phyloP scores from a whole-genome alignment of 192 early-diverging fungal species.

The Coemansia sp. region DNA sequence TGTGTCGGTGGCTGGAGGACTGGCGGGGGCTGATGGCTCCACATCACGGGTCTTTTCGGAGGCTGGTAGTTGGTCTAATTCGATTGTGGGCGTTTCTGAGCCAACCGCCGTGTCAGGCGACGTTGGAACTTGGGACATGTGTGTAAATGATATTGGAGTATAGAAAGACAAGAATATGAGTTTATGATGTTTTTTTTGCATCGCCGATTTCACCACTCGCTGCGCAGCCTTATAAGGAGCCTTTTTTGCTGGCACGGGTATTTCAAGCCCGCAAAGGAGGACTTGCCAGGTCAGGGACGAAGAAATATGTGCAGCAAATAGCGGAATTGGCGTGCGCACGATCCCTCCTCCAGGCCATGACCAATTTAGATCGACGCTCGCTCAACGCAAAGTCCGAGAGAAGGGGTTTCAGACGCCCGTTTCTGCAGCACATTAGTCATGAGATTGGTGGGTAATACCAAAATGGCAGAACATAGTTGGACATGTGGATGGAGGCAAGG shows the following conservation, averaged over 20 bases:
- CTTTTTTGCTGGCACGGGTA: conserved; percentile 1
- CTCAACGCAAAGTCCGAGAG: conserved; percentile 7
- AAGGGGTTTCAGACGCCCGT: background rate
- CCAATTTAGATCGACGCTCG: background rate
- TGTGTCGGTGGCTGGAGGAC: conserved; percentile 9
- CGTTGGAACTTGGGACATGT: background rate
- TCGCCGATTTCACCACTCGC: background rate
- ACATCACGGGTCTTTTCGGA: background rate
- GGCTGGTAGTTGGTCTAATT: background rate
- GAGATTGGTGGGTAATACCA: background rate
- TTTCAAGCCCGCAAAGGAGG: background rate
- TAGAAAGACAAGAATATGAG: background rate
- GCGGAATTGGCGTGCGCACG: conserved; percentile 1
- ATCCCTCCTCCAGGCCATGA: background rate
- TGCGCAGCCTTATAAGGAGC: background rate
- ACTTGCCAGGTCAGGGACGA: background rate
- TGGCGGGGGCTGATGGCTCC: background rate
- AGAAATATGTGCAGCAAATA: background rate
- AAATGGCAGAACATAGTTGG: background rate
- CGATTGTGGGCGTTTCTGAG: conserved; percentile 8
- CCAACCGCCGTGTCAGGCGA: background rate
- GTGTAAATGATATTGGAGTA: background rate
- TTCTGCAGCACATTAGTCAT: background rate
- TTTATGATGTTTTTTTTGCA: background rate
- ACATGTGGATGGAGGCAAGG: background rate